Evolutionary conservation across 345 rosid species (phyloP), one percentile per base, ranked within the genome.

Genomic region (Anastatica hierochuntica): DNA sequence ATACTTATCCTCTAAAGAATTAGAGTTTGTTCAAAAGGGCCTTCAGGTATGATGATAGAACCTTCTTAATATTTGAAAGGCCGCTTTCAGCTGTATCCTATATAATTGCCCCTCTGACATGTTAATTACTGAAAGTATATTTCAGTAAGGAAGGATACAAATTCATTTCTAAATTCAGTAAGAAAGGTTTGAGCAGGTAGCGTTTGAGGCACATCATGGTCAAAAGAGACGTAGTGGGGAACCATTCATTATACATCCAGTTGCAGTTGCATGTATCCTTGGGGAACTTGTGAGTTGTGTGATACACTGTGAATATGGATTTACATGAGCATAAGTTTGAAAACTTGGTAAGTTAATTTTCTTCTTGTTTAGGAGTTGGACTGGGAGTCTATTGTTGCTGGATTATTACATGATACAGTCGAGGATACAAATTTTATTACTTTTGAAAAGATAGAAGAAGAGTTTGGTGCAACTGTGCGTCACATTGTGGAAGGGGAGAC

Each of bases 401-500:
- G 98, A 57, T 76, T 92, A 71, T 74, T 92, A 26, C 98, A 92
- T 71, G 98, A 92, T 71, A 92, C 96, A 5, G 98, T 92, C 16
- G 98, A 92, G 71, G 98, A 92, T 79, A 92, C 98, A 29, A 77
- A 83, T 64, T 77, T 82, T 63, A 84, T 92, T 59, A 84, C 95
- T 48, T 87, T 92, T 69, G 94, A 84, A 67, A 81, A 81, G 69
- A 92, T 92, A 72, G 96, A 92, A 49, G 78, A 79, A 67, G 88
- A 87, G 67, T 88, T 88, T 78, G 94, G 98, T 61, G 78, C 80
- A 43, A 79, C 74, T 15, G 98, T 92, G 27, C 84, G 98, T 38
- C 90, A 52, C 76, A 92, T 92, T 62, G 96, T 92, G 16, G 98
- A 92, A 78, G 98, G 98, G 70, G 98, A 92, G 79, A 92, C 98